Conservation (phyloP, 1,284 basidiomycete species). For the Singerocomus rubriflavus region DNA sequence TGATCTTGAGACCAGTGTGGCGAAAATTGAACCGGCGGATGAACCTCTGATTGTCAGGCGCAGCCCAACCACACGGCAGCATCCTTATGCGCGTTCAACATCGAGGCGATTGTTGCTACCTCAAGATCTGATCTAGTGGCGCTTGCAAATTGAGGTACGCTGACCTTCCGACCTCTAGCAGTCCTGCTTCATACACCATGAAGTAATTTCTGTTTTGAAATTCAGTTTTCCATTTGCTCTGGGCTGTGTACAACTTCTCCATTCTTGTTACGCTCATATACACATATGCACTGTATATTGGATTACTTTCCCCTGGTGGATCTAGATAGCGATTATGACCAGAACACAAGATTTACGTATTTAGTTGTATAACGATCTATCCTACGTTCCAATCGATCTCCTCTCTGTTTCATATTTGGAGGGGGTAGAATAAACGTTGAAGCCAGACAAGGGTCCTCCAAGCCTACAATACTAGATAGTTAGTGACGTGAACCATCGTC, state of each 20-base stretch:
- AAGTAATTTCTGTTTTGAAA: neutral
- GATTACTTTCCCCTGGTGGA: neutral
- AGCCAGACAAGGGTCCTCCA: neutral
- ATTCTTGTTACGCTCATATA: neutral
- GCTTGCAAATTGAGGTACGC: neutral
- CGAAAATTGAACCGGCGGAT: constrained; percentile 10
- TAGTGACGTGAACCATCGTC: too few relatives aligned
- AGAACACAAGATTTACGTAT: constrained; percentile 1
- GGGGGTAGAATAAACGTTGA: neutral
- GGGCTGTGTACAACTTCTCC: neutral
- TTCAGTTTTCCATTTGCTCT: neutral
- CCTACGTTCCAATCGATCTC: neutral
- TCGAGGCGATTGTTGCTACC: constrained; percentile 21
- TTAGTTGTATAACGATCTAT: neutral
- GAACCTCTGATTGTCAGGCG: constrained; percentile 14
- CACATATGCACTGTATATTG: neutral
- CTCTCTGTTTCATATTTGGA: neutral
- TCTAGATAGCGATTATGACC: constrained; percentile 3
- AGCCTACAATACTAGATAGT: neutral
- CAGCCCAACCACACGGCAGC: constrained; percentile 1
- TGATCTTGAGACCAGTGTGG: neutral
- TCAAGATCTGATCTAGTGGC: constrained; percentile 3
- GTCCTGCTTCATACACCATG: neutral
- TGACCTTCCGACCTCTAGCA: neutral
- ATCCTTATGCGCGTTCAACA: constrained; percentile 21